Evolutionary conservation across 768 basidiomycete species (phyloP), one percentile per base, ranked within the genome.

Genomic region (Guyanaporus albipodus): DNA sequence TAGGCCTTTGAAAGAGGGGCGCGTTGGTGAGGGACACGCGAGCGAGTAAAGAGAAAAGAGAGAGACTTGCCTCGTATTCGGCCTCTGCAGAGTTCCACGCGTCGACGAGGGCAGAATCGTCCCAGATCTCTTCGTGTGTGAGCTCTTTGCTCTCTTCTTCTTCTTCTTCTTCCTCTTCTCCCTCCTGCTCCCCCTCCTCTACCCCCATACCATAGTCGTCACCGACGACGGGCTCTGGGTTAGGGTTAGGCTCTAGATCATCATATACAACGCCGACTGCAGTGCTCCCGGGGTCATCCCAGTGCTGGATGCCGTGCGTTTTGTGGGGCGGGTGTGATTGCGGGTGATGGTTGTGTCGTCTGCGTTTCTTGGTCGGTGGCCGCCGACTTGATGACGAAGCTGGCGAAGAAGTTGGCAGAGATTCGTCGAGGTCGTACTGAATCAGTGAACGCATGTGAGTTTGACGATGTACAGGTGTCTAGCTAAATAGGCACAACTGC

Each of bases 41-140:
- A n/a, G n/a, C n/a, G n/a, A n/a, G n/a, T n/a, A n/a, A n/a, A n/a
- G n/a, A n/a, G n/a, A 0, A 43, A 12, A 23, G 19, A 7, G 31
- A 26, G 27, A 23, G 11, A 38, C 10, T 1, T 52, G 80, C 81
- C 69, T 86, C 75, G 55, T 90, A 91, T 61, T 91, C 89, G 47
- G 86, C 86, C 52, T 75, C 80, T 15, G 89, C 89, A 49, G 88
- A 83, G 61, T 91, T 77, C 89, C 89, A 91, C 17, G 89, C 89
- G 42, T 85, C 75, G 36, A 91, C 77, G 53, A 91, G 75, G 4
- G 85, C 86, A 28, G 85, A 84, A 61, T 91, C 89, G 53, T 91
- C 89, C 89, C 89, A 91, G 29, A 89, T 81, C 57, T 91, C 88
- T 38, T 82, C 77, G 27, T 83, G 75, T 8, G 83, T 79, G 48